A percentile compares a stretch with the other conserved stretches of the same genome.
Evolutionary conservation across 2,329 filamentous ascomycete genomes (phyloP).

Genomic region (Colletotrichum sp.): DNA sequence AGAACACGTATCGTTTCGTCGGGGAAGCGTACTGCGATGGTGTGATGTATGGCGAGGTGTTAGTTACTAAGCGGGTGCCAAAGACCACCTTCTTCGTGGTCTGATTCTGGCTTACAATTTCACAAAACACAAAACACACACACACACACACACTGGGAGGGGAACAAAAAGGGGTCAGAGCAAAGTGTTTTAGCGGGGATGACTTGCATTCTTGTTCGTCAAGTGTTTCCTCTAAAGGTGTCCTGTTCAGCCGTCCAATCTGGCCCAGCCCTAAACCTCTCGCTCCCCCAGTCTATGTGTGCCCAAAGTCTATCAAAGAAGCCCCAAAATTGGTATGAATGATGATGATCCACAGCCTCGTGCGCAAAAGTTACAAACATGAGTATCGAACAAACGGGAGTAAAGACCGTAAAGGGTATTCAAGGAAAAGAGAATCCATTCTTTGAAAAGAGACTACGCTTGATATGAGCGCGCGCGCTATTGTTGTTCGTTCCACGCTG

Average conservation of each 20-base stretch:
- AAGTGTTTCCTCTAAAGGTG: not conserved
- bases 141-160: not conserved
- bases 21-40: conserved; percentile 16
- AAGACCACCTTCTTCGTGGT: not conserved
- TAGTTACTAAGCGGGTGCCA: not conserved
- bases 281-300: not conserved
- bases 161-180: not conserved
- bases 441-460: not conserved
- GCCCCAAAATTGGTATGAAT: not conserved
- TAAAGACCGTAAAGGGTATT: conserved; percentile 8
- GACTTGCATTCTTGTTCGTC: not conserved
- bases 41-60: conserved; percentile 18
- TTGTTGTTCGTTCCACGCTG: conserved; percentile 5
- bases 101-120: not conserved
- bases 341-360: not conserved
- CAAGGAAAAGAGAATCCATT: not conserved
- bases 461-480: not conserved
- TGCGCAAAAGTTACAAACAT: not conserved
- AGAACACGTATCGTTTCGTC: conserved; percentile 1
- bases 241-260: conserved; percentile 3
- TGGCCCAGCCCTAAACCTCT: not conserved
- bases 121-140: not conserved
- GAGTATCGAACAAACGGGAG: not conserved
- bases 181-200: not conserved
- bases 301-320: conserved; percentile 2